These are phyloP conservation scores for Cercospora nicotianae DNA, from an alignment of 2,329 filamentous ascomycete genomes.

Conservation along the genomic window DNA sequence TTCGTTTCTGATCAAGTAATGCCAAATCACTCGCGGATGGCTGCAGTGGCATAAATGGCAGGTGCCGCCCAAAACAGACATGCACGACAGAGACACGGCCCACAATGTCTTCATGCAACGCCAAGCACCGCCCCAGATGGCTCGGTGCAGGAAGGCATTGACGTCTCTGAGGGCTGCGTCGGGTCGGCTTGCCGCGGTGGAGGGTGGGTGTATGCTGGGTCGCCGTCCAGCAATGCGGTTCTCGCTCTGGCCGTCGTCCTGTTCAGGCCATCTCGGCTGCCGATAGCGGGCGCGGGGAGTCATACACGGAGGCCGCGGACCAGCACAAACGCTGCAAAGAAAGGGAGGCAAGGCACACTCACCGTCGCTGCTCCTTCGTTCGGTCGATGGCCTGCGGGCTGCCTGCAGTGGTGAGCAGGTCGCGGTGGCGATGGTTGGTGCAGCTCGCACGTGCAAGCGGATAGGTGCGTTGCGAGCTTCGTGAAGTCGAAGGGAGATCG, in stretches of 20 bases:
- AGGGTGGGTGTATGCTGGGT: background rate
- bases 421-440: constrained; percentile 10
- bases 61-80: constrained; percentile 7
- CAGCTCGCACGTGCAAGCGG: constrained; percentile 14
- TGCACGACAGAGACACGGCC: background rate
- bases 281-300: constrained; percentile 17
- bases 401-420: constrained; percentile 8
- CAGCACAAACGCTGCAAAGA: constrained; percentile 1
- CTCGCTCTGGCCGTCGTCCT: background rate
- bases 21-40: constrained; percentile 28
- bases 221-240: constrained; percentile 3
- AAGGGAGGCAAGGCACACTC: constrained; percentile 8
- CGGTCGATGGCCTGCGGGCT: constrained; percentile 3
- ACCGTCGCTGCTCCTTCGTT: constrained; percentile 7
- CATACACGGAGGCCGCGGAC: constrained; percentile 10
- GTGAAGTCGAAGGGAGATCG: background rate
- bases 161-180: constrained; percentile 10
- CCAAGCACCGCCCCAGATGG: constrained; percentile 12
- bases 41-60: constrained; percentile 25
- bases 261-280: background rate
- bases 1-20: constrained; percentile 16
- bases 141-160: constrained; percentile 19
- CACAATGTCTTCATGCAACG: constrained; percentile 17
- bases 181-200: constrained; percentile 14
- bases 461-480: constrained; percentile 13